Evolutionary conservation across 2,329 filamentous ascomycete species (phyloP), one percentile per base, ranked within the genome.

Genomic region (Hymenoscyphus scutula): DNA sequence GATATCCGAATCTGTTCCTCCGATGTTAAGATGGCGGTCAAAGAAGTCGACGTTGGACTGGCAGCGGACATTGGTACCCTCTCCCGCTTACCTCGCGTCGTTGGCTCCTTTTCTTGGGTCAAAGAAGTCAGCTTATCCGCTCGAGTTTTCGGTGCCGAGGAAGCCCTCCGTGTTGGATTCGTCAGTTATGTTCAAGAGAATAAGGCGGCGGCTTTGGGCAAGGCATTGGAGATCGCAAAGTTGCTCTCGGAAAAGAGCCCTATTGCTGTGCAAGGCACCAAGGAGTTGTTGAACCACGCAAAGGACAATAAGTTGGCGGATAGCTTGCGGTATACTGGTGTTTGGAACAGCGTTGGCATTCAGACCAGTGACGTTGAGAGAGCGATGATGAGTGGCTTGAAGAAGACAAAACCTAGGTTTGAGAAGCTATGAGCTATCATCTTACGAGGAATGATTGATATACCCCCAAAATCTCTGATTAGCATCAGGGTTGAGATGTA

Each of bases 321-420:
- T 69, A 91, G 88, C 55, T 77, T 98, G 74, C 85, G 85, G 62
- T 97, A 97, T 76, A 96, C 93, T 3, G 83, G 85, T 11, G 82
- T 95, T 1, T 97, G 93, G 94, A 98, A 98, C 73, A 84, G 86
- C 69, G 89, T 87, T 2, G 90, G 90, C 72, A 74, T 97, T 70
- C 93, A 97, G 79, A 90, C 91, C 6, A 79, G 81, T 59, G 94
- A 98, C 79, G 83, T 97, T 53, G 78, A 85, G 72, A 79, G 82
- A 63, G 92, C 93, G 0, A 80, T 97, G 74, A 73, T 90, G 74
- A 91, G 90, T 45, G 90, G 89, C 8, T 74, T 97, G 66, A 82
- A 89, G 76, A 96, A 90, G 83, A 88, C 81, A 68, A 93, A 85
- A 73, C 89, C 92, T 13, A 90, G 80, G 19, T 98, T 96, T 79